Evolutionary conservation across 2,329 filamentous ascomycete genomes (phyloP), one percentile per base, ranked within the genome.

Genomic region (Exophiala viscosa): DNA sequence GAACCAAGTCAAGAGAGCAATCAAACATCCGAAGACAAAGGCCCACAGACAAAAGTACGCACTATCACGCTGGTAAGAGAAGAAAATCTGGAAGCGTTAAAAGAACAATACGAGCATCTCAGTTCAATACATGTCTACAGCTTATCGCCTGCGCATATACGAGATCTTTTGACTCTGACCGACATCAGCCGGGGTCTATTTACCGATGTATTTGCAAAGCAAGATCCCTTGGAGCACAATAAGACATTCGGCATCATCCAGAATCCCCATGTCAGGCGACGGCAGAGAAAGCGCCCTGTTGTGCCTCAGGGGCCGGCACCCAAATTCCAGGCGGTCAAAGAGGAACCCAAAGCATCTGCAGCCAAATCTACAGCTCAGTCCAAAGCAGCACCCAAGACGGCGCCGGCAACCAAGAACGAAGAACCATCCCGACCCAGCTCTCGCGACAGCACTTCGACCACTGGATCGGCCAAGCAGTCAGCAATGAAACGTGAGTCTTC

Each of bases 61-160:
- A 83, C 80, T 0, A 73, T 96, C 45, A 77, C 84, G 3, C 70
- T 96, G 6, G 84, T 85, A 0, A 76, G 79, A 6, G 87, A 96
- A 68, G 86, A 90, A 55, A 78, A 85, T 32, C 73, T 96, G 4
- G 76, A 86, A 67, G 81, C 86, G 59, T 75, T 81, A 1, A 82
- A 90, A 52, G 73, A 76, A 11, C 77, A 81, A 13, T 95, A 92
- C 60, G 78, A 87, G 44, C 75, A 82, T n/a, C 82, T 96, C 48
- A 79, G 77, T 0, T 87, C 88, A 0, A 85, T 96, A 54, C 90
- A 96, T 63, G 74, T 97, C 39, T 97, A 97, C 73, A 96, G 90
- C 64, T 66, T 97, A 14, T 84, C 88, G 38, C 79, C 87, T 1
- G 79, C 83, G 34, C 79, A 84, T 1, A 74, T 90, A 13, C 86